phyloP scores from a whole-genome alignment of 805 yeast species.

The Priceomyces castillae region DNA sequence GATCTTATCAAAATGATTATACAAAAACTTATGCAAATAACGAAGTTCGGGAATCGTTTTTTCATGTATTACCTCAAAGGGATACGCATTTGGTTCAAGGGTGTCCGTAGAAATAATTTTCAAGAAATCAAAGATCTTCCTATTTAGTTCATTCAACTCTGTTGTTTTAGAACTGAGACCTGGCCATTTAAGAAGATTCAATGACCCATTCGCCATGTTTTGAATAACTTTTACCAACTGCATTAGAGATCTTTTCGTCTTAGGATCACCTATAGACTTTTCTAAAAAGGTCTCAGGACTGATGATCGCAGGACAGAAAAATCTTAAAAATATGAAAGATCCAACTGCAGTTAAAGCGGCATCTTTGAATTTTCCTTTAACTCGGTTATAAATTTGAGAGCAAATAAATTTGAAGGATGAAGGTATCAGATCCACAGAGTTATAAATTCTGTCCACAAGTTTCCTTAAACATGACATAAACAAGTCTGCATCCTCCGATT shows the following conservation, averaged over 20 bases:
- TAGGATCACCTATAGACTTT: constrained; percentile 24
- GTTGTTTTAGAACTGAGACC: constrained; percentile 41
- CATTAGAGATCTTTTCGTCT: constrained; percentile 63
- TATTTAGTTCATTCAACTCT: constrained; percentile 32
- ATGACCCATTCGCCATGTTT: constrained; percentile 80
- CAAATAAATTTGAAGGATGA: constrained; percentile 70
- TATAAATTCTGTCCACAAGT: constrained; percentile 57
- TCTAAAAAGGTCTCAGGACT: constrained; percentile 67
- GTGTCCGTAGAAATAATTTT: constrained; percentile 18
- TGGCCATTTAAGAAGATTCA: constrained; percentile 64
- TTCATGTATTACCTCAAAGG: constrained; percentile 21
- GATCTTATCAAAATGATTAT: constrained; percentile 32
- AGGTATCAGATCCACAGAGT: constrained; percentile 61
- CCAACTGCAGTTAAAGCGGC: constrained; percentile 69
- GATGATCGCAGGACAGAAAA: constrained; percentile 87
- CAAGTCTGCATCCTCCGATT: constrained; percentile 32
- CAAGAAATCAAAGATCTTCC: constrained; percentile 29
- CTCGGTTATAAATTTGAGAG: constrained; percentile 55
- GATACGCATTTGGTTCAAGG: constrained; percentile 18
- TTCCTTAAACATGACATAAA: constrained; percentile 57
- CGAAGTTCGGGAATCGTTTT: constrained; percentile 37
- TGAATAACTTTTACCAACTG: constrained; percentile 82
- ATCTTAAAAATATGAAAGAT: constrained; percentile 79
- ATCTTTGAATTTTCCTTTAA: constrained; percentile 60
- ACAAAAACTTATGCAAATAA: constrained; percentile 40